These are phyloP conservation scores for Pichia insulana DNA, from an alignment of 805 yeast species.

Conservation along the genomic window DNA sequence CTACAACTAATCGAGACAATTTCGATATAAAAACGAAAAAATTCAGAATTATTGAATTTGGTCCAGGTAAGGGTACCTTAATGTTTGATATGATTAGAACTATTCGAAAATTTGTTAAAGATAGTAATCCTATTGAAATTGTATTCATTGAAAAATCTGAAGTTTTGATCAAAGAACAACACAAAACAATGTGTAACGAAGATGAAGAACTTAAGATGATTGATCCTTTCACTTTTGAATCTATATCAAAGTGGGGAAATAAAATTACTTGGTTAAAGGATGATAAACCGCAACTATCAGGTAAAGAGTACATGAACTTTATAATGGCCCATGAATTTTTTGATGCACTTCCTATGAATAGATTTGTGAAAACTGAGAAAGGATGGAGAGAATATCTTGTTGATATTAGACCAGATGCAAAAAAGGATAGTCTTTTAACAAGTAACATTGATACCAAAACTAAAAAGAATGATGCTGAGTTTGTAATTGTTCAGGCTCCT, in stretches of 20 bases:
- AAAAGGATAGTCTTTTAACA: conserved; percentile 13
- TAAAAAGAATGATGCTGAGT: conserved; percentile 24
- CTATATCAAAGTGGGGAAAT: conserved; percentile 44
- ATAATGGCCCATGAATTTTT: conserved; percentile 80
- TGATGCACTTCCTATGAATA: conserved; percentile 76
- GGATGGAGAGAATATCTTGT: conserved; percentile 81
- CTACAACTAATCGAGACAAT: conserved; percentile 12
- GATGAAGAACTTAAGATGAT: conserved; percentile 12
- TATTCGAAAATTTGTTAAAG: conserved; percentile 33
- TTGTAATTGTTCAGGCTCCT: conserved; percentile 50
- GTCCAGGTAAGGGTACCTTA: conserved; percentile 80
- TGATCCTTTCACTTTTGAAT: conserved; percentile 29
- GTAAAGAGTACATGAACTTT: conserved; percentile 39
- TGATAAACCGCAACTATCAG: conserved; percentile 41
- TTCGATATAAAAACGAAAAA: conserved; percentile 21
- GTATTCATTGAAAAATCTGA: conserved; percentile 67
- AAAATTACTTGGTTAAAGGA: conserved; percentile 45
- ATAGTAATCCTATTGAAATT: conserved; percentile 33
- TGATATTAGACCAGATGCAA: conserved; percentile 33
- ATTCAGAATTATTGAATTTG: conserved; percentile 61
- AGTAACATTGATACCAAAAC: conserved; percentile 15
- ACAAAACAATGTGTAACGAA: conserved; percentile 36
- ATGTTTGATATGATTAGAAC: conserved; percentile 53
- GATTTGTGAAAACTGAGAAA: conserved; percentile 48
- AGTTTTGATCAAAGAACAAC: conserved; percentile 51